A percentile compares a stretch with the other conserved stretches of the same genome.
Evolutionary conservation across 768 basidiomycete genomes (phyloP).

Genomic region (Termitomyces sp.): DNA sequence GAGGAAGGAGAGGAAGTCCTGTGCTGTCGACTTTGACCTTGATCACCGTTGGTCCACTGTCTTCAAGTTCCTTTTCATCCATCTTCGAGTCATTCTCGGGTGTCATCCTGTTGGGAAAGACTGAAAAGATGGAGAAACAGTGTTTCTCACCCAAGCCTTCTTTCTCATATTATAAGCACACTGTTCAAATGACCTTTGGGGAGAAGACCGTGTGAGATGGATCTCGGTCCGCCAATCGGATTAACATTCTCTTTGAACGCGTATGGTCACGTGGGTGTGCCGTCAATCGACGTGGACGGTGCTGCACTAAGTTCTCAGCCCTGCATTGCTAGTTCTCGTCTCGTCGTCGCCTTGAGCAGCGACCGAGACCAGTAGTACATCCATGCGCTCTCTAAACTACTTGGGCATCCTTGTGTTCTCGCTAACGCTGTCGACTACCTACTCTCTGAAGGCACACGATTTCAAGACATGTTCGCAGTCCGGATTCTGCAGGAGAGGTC

Average conservation of each 20-base stretch:
- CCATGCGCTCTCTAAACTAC: conserved; percentile 32
- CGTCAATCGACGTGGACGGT: conserved; percentile 1
- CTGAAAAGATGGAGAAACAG: background rate
- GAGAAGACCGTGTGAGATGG: background rate
- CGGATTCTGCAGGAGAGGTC: conserved; percentile 86
- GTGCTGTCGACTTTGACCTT: conserved; percentile 26
- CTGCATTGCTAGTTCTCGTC: background rate
- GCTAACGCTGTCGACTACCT: conserved; percentile 27
- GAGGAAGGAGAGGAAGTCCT: conserved; percentile 37
- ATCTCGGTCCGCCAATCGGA: background rate
- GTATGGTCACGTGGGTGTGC: background rate
- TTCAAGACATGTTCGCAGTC: conserved; percentile 96
- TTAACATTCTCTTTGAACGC: background rate
- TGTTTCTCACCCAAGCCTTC: background rate
- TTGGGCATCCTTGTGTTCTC: conserved; percentile 32
- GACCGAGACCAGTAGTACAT: conserved; percentile 6
- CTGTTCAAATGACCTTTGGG: background rate
- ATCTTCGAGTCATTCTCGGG: background rate
- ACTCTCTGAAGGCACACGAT: conserved; percentile 74
- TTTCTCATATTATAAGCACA: background rate
- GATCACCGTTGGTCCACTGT: background rate
- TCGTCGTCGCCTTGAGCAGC: background rate
- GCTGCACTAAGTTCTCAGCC: background rate
- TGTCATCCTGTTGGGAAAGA: background rate
- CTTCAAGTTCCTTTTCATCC: background rate